These are phyloP conservation scores for Talaromyces piceae DNA, from an alignment of 2,329 filamentous ascomycete species.

Conservation along the genomic window DNA sequence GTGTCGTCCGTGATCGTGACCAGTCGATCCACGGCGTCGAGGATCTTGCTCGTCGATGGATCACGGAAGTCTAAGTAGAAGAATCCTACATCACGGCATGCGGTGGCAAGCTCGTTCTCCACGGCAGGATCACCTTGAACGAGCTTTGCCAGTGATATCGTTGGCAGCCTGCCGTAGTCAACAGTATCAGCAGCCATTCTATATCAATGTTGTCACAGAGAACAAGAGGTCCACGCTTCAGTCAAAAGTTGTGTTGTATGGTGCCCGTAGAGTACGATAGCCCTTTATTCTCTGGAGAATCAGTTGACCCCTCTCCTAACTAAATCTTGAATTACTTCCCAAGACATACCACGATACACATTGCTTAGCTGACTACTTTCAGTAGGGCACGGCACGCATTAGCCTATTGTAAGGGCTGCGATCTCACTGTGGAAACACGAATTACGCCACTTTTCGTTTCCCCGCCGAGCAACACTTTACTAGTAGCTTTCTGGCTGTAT, in stretches of 20 bases:
- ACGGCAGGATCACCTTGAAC: neutral
- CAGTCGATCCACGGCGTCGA: neutral
- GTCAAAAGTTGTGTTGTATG: neutral
- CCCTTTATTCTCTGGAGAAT: no score
- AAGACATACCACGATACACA: neutral
- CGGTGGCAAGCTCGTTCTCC: neutral
- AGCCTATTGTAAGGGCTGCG: neutral
- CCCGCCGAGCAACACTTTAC: neutral
- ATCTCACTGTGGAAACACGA: neutral
- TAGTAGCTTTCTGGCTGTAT: neutral
- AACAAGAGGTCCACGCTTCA: neutral
- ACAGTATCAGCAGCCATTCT: neutral
- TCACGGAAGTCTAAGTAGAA: neutral
- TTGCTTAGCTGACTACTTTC: neutral
- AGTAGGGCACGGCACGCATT: no score
- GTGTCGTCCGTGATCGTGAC: neutral
- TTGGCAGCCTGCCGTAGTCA: neutral
- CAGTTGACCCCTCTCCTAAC: no score
- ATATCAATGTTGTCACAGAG: neutral
- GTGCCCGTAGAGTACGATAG: neutral
- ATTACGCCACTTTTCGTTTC: neutral
- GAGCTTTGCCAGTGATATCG: neutral
- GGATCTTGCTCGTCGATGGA: neutral
- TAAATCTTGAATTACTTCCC: no score
- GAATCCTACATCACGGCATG: neutral